A percentile compares a stretch with the other conserved stretches of the same genome.
Evolutionary conservation across 2,329 filamentous ascomycete species (phyloP).

Genomic region (Cladosporium sp.): DNA sequence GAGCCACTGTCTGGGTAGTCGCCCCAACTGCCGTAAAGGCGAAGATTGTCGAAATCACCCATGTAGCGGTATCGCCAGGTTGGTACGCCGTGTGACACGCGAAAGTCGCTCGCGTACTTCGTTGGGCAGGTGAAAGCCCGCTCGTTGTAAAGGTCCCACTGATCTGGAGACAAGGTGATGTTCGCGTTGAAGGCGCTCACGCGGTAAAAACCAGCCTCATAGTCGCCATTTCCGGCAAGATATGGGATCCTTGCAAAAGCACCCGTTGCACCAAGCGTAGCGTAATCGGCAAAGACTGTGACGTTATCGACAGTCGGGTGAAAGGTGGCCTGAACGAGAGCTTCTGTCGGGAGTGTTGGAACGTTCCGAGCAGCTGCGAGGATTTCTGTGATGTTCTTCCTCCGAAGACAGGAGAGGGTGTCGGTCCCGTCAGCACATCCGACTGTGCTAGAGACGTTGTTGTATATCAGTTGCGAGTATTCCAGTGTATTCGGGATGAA

Average conservation of each 20-base stretch:
- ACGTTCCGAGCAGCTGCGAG: slow-evolving; percentile 12
- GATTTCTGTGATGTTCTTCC: slow-evolving; percentile 12
- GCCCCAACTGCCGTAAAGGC: slow-evolving; percentile 12
- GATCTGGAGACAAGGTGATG: background rate
- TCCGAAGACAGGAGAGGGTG: slow-evolving; percentile 17
- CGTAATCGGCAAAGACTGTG: slow-evolving; percentile 19
- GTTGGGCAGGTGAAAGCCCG: slow-evolving; percentile 35
- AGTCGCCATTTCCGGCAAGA: slow-evolving; percentile 39
- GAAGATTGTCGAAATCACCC: slow-evolving; percentile 22
- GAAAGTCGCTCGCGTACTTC: slow-evolving; percentile 33
- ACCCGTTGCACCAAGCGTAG: slow-evolving; percentile 7
- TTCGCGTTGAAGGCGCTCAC: slow-evolving; percentile 26
- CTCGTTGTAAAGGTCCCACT: slow-evolving; percentile 11
- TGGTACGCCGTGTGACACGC: slow-evolving; percentile 25
- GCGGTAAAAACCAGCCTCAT: slow-evolving; percentile 45
- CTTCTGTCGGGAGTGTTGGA: slow-evolving; percentile 9
- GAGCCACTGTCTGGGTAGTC: slow-evolving; percentile 18
- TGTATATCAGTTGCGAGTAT: slow-evolving; percentile 19
- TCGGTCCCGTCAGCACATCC: slow-evolving; percentile 40
- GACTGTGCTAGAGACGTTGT: slow-evolving; percentile 14
- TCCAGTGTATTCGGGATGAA: slow-evolving; percentile 37
- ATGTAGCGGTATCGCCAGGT: slow-evolving; percentile 26
- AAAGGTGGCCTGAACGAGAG: slow-evolving; percentile 15
- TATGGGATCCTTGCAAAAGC: slow-evolving; percentile 37
- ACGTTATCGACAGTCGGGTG: slow-evolving; percentile 19